Base-by-base conservation (phyloP, 257 asterid genomes). In the Jacaranda copaia region DNA sequence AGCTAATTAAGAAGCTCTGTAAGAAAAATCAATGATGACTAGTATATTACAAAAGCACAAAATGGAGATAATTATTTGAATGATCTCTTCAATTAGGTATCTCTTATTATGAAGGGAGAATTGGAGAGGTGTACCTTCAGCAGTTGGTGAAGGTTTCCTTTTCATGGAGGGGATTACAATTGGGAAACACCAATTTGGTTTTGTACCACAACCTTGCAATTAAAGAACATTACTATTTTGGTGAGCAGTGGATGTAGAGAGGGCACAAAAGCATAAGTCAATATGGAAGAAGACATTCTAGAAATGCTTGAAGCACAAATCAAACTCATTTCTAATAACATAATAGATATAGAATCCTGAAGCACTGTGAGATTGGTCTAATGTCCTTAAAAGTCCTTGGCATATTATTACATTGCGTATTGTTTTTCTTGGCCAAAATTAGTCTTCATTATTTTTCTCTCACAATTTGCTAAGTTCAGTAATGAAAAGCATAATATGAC, bases 71-170 rank as follows among this genome's bases (percentile, higher is more conserved):
- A 25, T 12, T 43, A 20, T 3, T 20, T 73, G 60, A 45, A 46
- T 6, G 70, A 73, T 60, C 2, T 59, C 0, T 9, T n/a, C 32
- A 14, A 60, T 3, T 6, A 6, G 65, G 0, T 11, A 0, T 4
- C 46, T 3, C 4, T 5, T 19, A 0, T 25, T 11, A 5, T 10
- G 10, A 58, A 43, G 25, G 68, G n/a, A 13, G 57, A 19, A 58
- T 2, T 42, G 10, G 78, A 36, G 70, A 11, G 9, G 6, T 83
- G 80, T 67, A 11, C 88, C 89, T 36, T 85, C 39, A 0, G 75
- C 85, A 4, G 88, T 8, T 87, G 90, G 87, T 79, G 83, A 56
- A 79, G 83, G 19, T 86, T 81, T 81, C 88, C 88, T 3, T 35
- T 84, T 6, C 84, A 86, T 43, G 84, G 81, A 14, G 86, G 81